Conservation (phyloP, 345 rosid species). For the Populus davidiana region DNA sequence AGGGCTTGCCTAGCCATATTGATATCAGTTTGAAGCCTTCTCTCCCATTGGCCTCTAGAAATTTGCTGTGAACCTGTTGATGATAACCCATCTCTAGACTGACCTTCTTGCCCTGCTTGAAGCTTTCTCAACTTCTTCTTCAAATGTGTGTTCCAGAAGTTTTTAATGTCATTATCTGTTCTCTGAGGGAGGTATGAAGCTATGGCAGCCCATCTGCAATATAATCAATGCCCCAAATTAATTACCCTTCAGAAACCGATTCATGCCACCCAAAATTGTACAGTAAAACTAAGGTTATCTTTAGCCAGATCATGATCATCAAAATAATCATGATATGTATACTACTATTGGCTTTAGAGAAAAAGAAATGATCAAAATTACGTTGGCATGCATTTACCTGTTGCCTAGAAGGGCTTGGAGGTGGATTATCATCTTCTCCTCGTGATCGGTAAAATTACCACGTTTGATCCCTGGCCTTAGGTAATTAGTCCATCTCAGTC, state of each 20-base stretch:
- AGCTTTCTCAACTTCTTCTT: conserved; percentile 73
- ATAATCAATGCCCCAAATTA: conserved; percentile 9
- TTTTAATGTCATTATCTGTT: conserved; percentile 91
- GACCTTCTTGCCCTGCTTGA: conserved; percentile 38
- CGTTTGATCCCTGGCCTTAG: conserved; percentile 92
- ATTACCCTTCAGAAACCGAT: not conserved
- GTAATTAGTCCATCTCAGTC: conserved; percentile 98
- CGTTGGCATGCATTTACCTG: conserved; percentile 41
- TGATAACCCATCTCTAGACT: conserved; percentile 35
- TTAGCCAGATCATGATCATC: not conserved
- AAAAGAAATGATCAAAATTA: not conserved
- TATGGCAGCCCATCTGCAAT: conserved; percentile 94
- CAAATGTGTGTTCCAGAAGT: conserved; percentile 90
- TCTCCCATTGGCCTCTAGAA: conserved; percentile 80
- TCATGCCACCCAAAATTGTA: not conserved
- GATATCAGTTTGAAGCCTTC: conserved; percentile 83
- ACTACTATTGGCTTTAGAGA: not conserved
- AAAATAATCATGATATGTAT: too few relatives aligned
- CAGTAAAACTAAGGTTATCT: not conserved
- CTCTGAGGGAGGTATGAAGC: conserved; percentile 96
- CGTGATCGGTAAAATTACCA: conserved; percentile 79
- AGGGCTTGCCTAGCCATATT: conserved; percentile 81
- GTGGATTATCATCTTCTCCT: conserved; percentile 91
- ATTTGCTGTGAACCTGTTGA: conserved; percentile 27
- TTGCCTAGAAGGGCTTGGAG: conserved; percentile 98